These are phyloP conservation scores for Pseudoscleropodium purum DNA, from an alignment of 225 moss, liverwort and hornwort species.

Conservation along the genomic window DNA sequence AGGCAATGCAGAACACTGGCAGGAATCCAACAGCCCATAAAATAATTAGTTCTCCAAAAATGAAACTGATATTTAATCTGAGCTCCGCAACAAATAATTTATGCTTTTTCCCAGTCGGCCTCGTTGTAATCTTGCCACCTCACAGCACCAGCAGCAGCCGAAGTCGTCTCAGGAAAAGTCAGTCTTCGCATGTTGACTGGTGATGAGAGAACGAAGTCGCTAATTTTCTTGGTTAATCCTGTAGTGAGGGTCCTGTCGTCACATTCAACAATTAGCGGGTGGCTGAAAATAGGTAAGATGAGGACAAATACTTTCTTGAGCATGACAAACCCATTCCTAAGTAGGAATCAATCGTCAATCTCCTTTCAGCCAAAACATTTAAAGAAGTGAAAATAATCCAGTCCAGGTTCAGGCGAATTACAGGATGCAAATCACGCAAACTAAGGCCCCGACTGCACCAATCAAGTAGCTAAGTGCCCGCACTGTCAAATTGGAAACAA, in stretches of 20 bases:
- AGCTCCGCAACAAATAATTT: neutral
- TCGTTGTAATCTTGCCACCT: conserved; percentile 37
- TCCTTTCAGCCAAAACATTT: neutral
- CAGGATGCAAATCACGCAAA: neutral
- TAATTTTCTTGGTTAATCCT: conserved; percentile 20
- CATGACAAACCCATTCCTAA: neutral
- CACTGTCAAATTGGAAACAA: neutral
- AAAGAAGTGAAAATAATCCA: neutral
- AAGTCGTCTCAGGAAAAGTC: conserved; percentile 6
- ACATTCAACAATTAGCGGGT: neutral
- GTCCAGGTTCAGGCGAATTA: neutral
- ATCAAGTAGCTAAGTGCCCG: neutral
- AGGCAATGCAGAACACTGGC: neutral
- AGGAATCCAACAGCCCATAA: neutral
- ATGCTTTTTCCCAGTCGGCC: conserved; percentile 31
- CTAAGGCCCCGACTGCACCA: neutral
- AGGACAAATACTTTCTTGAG: neutral
- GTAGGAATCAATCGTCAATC: neutral
- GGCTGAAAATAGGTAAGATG: neutral
- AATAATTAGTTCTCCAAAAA: neutral
- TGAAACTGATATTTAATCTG: neutral
- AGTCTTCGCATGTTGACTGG: conserved; percentile 3
- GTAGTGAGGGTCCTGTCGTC: conserved; percentile 5
- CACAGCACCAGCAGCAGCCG: conserved; percentile 26
- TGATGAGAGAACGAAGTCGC: conserved; percentile 21